Evolutionary conservation across 179 eudicot species (phyloP), one percentile per base, ranked within the genome.

Genomic region (Gypsophila paniculata): DNA sequence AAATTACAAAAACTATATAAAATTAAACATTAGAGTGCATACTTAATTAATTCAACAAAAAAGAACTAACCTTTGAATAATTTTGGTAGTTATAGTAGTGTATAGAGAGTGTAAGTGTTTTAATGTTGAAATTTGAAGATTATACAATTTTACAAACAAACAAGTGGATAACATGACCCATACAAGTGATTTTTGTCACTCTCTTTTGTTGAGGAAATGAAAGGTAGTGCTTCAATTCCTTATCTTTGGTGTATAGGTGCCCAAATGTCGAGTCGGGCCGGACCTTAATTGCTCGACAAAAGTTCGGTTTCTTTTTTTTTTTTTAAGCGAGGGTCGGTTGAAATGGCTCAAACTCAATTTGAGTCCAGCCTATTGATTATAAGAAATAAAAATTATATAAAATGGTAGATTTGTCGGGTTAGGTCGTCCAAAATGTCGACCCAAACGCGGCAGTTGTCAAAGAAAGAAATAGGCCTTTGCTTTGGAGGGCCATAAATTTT

Each of bases 141-240:
- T 29, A 22, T 8, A n/a, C n/a, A 21, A 19, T 1, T 29, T 42
- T 42, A 42, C 32, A 64, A 11, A 61, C n/a, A 68, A 67, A 19
- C 14, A 42, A 42, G 46, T 13, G 74, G 77, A 74, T 69, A 78
- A 73, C 61, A 65, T 19, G 34, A 59, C 22, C 44, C 63, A 53
- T 23, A 18, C 25, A 75, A 63, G 29, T 60, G 5, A 57, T 14
- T 9, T 18, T 44, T 42, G 38, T 73, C 72, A 71, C 39, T 69
- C 52, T 46, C 1, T 46, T 13, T 46, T 46, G 15, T 46, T 46
- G 52, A 4, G 81, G 84, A 86, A 86, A 89, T 71, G 86, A 80
- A 85, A 84, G 89, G 89, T 76, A 81, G 82, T 88, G 77, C 82
- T 82, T 84, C 71, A 78, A 81, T 78, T 84, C 82, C 86, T 81